phyloP scores from a whole-genome alignment of 805 yeast species.

The Blastobotrys peoriensis region DNA sequence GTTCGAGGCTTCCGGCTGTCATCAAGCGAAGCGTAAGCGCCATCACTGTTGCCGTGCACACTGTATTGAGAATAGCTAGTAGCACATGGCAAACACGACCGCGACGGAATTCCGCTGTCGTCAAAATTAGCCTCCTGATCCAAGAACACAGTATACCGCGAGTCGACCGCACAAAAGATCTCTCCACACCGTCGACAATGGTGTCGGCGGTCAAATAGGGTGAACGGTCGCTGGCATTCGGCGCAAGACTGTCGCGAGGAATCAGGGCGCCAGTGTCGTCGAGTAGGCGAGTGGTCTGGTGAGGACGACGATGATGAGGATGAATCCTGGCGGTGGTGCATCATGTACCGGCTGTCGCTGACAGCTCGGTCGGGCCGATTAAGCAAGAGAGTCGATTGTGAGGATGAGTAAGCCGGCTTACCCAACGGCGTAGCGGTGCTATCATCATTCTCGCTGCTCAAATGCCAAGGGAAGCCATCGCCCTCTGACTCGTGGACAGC shows the following conservation, averaged over 20 bases:
- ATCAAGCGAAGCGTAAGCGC: no score
- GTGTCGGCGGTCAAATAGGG: constrained; percentile 72
- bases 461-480: neutral
- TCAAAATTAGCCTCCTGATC: constrained; percentile 47
- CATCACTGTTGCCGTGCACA: no score
- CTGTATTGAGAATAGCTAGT: constrained; percentile 40
- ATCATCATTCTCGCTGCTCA: neutral
- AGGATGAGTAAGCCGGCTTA: neutral
- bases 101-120: constrained; percentile 54
- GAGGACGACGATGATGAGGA: constrained; percentile 25
- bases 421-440: neutral
- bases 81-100: constrained; percentile 66
- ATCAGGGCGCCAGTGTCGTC: constrained; percentile 53
- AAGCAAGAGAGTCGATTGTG: neutral
- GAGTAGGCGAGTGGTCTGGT: constrained; percentile 23
- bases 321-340: constrained; percentile 15
- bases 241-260: constrained; percentile 56
- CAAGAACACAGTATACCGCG: constrained; percentile 49
- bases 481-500: neutral
- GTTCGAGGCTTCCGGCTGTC: neutral
- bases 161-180: constrained; percentile 66
- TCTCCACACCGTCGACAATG: constrained; percentile 86
- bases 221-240: constrained; percentile 61
- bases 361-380: neutral
- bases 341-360: neutral